phyloP scores from a whole-genome alignment of 2,329 filamentous ascomycete species.

The Fusarium marasasianum region DNA sequence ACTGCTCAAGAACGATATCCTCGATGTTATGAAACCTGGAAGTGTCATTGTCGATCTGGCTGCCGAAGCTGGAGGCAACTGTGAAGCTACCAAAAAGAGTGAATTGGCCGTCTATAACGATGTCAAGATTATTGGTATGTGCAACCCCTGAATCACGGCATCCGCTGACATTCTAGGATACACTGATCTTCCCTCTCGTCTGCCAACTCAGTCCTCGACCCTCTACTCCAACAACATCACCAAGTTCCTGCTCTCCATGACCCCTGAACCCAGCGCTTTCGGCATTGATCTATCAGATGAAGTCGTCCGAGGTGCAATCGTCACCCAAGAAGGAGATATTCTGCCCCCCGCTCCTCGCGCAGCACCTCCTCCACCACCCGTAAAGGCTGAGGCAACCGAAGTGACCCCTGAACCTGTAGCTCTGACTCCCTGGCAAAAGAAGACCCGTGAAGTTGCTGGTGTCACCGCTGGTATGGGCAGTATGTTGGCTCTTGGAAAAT shows the following conservation, averaged over 20 bases:
- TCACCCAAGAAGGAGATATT: slow-evolving; percentile 80
- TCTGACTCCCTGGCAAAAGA: slow-evolving; percentile 84
- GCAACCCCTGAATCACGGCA: background rate
- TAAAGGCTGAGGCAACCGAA: slow-evolving; percentile 55
- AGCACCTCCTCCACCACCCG: slow-evolving; percentile 62
- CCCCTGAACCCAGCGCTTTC: slow-evolving; percentile 79
- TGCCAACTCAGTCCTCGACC: slow-evolving; percentile 89
- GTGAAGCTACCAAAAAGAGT: slow-evolving; percentile 80
- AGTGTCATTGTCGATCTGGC: slow-evolving; percentile 90
- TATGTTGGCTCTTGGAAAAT: slow-evolving; percentile 79
- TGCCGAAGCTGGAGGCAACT: slow-evolving; percentile 88
- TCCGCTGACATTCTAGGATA: slow-evolving; percentile 64
- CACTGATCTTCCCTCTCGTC: slow-evolving; percentile 85
- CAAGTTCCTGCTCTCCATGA: slow-evolving; percentile 85
- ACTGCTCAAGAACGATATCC: slow-evolving; percentile 82
- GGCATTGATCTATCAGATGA: slow-evolving; percentile 84
- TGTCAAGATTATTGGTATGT: slow-evolving; percentile 81
- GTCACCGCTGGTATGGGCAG: slow-evolving; percentile 83
- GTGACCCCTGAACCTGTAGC: slow-evolving; percentile 64
- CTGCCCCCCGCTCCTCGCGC: slow-evolving; percentile 80
- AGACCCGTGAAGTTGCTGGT: slow-evolving; percentile 76
- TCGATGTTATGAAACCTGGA: slow-evolving; percentile 87
- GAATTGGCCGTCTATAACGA: slow-evolving; percentile 76
- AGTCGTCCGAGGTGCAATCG: slow-evolving; percentile 85
- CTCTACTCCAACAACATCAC: slow-evolving; percentile 95